phyloP scores from a whole-genome alignment of 2,329 filamentous ascomycete genomes.

The Cryphonectria radicalis region DNA sequence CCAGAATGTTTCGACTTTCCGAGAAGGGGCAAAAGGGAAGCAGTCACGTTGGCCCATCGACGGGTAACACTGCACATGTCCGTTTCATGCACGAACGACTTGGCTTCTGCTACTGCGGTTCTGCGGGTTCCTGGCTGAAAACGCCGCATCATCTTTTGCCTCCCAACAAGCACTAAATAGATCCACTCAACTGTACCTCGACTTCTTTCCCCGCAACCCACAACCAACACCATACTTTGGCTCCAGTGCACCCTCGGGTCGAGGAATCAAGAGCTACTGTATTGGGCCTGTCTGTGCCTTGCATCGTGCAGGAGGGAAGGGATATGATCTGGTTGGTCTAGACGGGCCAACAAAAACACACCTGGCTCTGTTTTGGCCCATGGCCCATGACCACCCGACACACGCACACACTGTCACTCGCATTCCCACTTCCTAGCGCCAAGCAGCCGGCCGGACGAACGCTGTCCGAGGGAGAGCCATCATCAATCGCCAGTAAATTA shows the following conservation, averaged over 20 bases:
- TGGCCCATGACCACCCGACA: constrained; percentile 12
- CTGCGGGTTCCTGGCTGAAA: not conserved
- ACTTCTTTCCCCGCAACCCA: not conserved
- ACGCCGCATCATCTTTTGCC: not conserved
- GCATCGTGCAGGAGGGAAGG: constrained; percentile 26
- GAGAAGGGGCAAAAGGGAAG: not conserved
- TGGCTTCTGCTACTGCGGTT: not conserved
- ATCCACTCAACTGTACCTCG: not conserved
- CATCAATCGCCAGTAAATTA: not conserved
- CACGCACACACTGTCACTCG: too few relatives aligned
- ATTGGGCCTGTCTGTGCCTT: constrained; percentile 27
- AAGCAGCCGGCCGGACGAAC: not conserved
- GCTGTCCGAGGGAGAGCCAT: not conserved
- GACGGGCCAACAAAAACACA: not conserved
- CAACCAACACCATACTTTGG: not conserved
- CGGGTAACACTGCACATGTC: constrained; percentile 15
- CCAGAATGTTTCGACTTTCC: not conserved
- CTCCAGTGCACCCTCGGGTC: not conserved
- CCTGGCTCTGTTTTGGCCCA: not conserved
- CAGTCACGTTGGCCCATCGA: not conserved
- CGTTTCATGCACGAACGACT: not conserved
- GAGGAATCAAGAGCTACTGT: constrained; percentile 20
- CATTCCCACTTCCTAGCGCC: too few relatives aligned
- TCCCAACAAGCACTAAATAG: not conserved
- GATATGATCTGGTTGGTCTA: not conserved